Base-by-base conservation (phyloP, 306 rosid genomes). In the Cicer pinnatifidum region DNA sequence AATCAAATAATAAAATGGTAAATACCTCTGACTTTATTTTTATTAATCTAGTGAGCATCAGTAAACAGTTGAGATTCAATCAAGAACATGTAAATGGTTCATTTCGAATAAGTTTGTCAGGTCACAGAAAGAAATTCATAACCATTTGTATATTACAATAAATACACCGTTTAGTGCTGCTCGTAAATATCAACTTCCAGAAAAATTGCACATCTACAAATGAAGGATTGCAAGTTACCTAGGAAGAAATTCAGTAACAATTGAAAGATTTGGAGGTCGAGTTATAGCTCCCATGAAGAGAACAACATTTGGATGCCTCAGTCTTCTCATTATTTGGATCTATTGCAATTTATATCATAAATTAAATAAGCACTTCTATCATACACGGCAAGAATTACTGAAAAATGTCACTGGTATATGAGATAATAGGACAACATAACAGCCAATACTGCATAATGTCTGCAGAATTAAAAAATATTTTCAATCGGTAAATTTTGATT, bases 281-380 rank as follows among this genome's bases (percentile, higher is more conserved):
- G 93, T 91, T 78, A 95, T 86, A 58, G 97, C 99, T 75, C 99
- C 99, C 99, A 95, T 95, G 90, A 95, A 95, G 76, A 95, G 97
- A 88, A 95, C 99, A 78, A 95, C 97, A 84, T 95, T 95, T 17
- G 99, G 99, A 91, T 95, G 99, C 88, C 99, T 88, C 58, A 91
- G 76, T 80, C 92, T 86, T 85, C 86, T 95, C 97, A 95, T 95
- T 77, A 95, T 85, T 78, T 85, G 86, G 65, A 95, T 92, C 99
- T 95, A 76, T 76, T 80, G 78, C 72, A 88, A 82, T 67, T 78
- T 53, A 80, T 64, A 82, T 16, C 69, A 83, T 72, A 69, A 58
- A 43, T 72, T 62, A 71, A 83, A 67, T 61, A 72, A 59, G 71
- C 77, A 66, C 66, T 44, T 72, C 47, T 62, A 59, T 75, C 67